Conservation (phyloP, 2,329 filamentous ascomycete genomes). For the Ascochyta koolunga region DNA sequence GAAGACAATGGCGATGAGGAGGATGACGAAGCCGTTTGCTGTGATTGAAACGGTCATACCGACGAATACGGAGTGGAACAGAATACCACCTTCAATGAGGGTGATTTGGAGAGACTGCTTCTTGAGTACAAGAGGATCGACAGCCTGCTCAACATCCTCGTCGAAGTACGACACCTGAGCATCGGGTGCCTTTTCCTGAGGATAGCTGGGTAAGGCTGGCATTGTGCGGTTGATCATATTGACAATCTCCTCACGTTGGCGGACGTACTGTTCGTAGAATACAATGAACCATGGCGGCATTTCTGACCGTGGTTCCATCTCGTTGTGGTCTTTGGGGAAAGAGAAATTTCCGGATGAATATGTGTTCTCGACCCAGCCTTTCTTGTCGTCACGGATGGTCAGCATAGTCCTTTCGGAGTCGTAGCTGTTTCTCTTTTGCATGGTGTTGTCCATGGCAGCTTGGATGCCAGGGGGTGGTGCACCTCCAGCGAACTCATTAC, state of each 20-base stretch:
- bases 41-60: slow-evolving; percentile 67
- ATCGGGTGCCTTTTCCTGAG: slow-evolving; percentile 29
- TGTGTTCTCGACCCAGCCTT: slow-evolving; percentile 40
- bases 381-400: slow-evolving; percentile 42
- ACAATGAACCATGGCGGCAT: slow-evolving; percentile 69
- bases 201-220: slow-evolving; percentile 40
- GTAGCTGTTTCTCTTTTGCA: slow-evolving; percentile 41
- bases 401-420: slow-evolving; percentile 45
- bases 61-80: slow-evolving; percentile 70
- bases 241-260: slow-evolving; percentile 65
- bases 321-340: slow-evolving; percentile 32
- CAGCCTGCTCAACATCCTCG: slow-evolving; percentile 43
- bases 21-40: slow-evolving; percentile 61
- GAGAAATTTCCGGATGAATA: slow-evolving; percentile 40
- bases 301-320: slow-evolving; percentile 44
- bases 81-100: slow-evolving; percentile 64
- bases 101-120: slow-evolving; percentile 50
- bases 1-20: slow-evolving; percentile 67
- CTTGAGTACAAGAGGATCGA: slow-evolving; percentile 48
- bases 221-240: slow-evolving; percentile 56
- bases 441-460: slow-evolving; percentile 39
- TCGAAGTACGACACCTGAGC: slow-evolving; percentile 43
- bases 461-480: slow-evolving; percentile 30
- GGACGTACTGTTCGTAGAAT: slow-evolving; percentile 68
- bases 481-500: slow-evolving; percentile 43